Conservation (phyloP, 177 flowering plant genomes). For the Tripterygium wilfordii region DNA sequence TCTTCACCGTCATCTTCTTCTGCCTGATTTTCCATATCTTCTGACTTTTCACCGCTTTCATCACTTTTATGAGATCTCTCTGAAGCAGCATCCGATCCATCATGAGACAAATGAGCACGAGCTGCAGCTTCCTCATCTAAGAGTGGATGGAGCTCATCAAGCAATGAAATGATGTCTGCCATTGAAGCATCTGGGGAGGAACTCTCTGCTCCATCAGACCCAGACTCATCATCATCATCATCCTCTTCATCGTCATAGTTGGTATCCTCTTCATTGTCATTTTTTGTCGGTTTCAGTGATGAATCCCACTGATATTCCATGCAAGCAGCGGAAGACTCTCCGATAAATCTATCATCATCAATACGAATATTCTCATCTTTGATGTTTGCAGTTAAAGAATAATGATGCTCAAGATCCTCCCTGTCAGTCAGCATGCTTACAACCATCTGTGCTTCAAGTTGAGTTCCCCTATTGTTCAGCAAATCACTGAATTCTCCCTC, state of each 20-base stretch:
- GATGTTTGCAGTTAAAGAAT: conserved; percentile 7
- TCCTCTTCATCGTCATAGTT: conserved; percentile 20
- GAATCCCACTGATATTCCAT: conserved; percentile 14
- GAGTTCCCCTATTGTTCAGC: conserved; percentile 11
- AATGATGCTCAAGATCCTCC: conserved; percentile 13
- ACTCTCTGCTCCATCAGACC: conserved; percentile 63
- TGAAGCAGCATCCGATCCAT: conserved; percentile 36
- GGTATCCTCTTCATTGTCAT: conserved; percentile 20
- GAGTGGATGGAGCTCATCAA: conserved; percentile 94
- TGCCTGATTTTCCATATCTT: conserved; percentile 35
- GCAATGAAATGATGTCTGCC: conserved; percentile 85
- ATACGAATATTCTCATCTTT: conserved; percentile 14
- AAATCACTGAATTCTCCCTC: conserved; percentile 15
- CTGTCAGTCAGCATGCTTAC: conserved; percentile 7
- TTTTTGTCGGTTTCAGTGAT: conserved; percentile 17
- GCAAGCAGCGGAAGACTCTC: conserved; percentile 17
- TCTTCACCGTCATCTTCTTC: conserved; percentile 32
- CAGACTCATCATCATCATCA: conserved; percentile 37
- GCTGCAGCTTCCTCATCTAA: conserved; percentile 50
- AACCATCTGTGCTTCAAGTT: conserved; percentile 16
- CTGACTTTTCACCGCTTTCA: conserved; percentile 32
- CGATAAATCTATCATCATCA: conserved; percentile 12
- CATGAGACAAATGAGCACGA: conserved; percentile 28
- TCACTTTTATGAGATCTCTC: conserved; percentile 30
- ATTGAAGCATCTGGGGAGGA: conserved; percentile 91